A percentile compares a stretch with the other conserved stretches of the same genome.
Evolutionary conservation across 1,139 yeast species (phyloP).

Genomic region (Williopsis jadinii): DNA sequence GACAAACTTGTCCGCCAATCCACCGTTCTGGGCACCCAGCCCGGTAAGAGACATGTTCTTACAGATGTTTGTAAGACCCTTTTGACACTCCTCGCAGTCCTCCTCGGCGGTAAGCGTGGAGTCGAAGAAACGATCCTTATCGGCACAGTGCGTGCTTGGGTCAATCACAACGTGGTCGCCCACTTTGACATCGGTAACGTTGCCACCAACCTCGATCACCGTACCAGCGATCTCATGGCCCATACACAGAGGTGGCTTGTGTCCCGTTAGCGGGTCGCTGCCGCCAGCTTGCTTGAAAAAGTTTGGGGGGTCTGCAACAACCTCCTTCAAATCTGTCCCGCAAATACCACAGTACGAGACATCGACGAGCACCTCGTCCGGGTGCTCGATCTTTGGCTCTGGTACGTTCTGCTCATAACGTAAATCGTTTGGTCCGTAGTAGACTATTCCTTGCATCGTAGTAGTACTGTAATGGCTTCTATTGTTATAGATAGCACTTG

Average conservation of each 20-base stretch:
- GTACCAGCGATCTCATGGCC: constrained; percentile 53
- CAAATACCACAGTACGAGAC: constrained; percentile 45
- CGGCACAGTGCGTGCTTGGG: constrained; percentile 46
- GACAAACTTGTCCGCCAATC: constrained; percentile 37
- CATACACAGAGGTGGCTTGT: constrained; percentile 31
- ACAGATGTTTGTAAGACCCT: constrained; percentile 43
- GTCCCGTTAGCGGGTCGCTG: constrained; percentile 28
- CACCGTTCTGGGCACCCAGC: constrained; percentile 39
- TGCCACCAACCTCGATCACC: constrained; percentile 29
- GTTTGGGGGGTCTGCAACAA: constrained; percentile 37
- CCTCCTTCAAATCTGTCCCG: constrained; percentile 44
- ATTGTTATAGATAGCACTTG: not conserved
- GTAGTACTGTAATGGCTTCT: constrained; percentile 1
- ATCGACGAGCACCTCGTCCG: constrained; percentile 37
- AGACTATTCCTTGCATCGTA: constrained; percentile 39
- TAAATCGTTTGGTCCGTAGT: constrained; percentile 35
- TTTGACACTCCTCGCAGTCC: constrained; percentile 36
- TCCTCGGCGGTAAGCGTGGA: constrained; percentile 12
- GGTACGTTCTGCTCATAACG: constrained; percentile 29
- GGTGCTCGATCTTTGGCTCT: constrained; percentile 30
- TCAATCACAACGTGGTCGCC: constrained; percentile 43
- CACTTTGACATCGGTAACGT: constrained; percentile 27
- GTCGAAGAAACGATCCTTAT: constrained; percentile 26
- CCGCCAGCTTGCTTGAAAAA: constrained; percentile 31
- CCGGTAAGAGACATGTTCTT: constrained; percentile 37